Evolutionary conservation across 2,329 filamentous ascomycete genomes (phyloP), one percentile per base, ranked within the genome.

Genomic region (Venturia asperata): DNA sequence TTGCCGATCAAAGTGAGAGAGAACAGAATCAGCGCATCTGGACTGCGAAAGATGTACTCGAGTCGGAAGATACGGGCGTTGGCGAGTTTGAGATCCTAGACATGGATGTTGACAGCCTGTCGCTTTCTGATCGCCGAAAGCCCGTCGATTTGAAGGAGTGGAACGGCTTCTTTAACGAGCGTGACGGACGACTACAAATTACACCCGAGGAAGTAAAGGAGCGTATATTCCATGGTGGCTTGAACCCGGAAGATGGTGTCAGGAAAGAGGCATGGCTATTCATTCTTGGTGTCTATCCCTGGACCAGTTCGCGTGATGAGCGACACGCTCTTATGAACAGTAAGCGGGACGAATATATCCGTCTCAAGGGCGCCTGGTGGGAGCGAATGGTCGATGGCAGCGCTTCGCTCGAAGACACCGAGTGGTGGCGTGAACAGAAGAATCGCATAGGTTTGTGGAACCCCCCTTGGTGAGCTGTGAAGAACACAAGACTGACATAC

Each of bases 201-300:
- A 97, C 92, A 0, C 81, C 88, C 3, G 91, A 97, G 69, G 94
- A 99, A 74, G 92, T 96, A 68, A 99, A 97, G 75, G 93, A 97
- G 73, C 85, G 94, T n/a, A 85, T 99, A 65, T 99, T 97, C 74
- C 94, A 97, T 72, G 94, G 94, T 37, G 94, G 94, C 0, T 80
- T 99, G 0, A 87, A 96, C 72, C 79, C 90, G 0, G 89, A 96
- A 19, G 93, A 97, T 70, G 92, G 92, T 0, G 92, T 96, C 4
- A 83, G 95, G 61, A 97, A 97, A 76, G 92, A 97, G 75, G 94
- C 93, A 0, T 99, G 94, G 94, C 82, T 97, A 0, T 99, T 96
- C 76, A 77, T 99, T 19, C 83, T 99, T 0, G 94, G 91, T 0
- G 89, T 99, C 0, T 90, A 96, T 72, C 88, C 93, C 2, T 99